phyloP scores from a whole-genome alignment of 805 yeast genomes.

The Sungouiozyma ichnusensis region DNA sequence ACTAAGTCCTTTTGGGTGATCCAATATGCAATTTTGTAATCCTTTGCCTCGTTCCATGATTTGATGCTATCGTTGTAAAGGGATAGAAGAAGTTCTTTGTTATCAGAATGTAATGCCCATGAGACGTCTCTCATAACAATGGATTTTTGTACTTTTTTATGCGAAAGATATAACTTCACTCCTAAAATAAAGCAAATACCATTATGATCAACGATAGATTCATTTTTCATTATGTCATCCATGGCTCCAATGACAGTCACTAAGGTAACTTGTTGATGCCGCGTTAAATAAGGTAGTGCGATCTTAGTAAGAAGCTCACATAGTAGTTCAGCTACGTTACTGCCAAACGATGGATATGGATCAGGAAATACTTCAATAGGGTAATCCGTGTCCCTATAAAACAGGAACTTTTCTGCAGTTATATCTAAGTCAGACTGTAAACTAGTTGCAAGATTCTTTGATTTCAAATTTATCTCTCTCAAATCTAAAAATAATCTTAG shows the following conservation, averaged over 20 bases:
- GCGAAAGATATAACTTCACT: conserved; percentile 52
- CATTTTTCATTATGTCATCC: conserved; percentile 39
- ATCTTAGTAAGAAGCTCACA: conserved; percentile 50
- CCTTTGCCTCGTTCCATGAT: conserved; percentile 50
- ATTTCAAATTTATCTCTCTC: conserved; percentile 41
- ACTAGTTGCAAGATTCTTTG: conserved; percentile 21
- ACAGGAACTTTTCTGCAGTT: conserved; percentile 20
- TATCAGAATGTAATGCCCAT: conserved; percentile 82
- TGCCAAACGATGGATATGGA: conserved; percentile 34
- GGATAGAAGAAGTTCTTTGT: conserved; percentile 55
- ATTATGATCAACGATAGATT: conserved; percentile 32
- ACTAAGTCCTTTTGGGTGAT: conserved; percentile 35
- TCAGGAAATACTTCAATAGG: conserved; percentile 25
- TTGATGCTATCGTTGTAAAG: conserved; percentile 32
- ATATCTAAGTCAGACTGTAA: conserved; percentile 27
- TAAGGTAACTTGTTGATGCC: conserved; percentile 85
- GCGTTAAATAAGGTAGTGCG: conserved; percentile 69
- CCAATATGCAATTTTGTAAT: conserved; percentile 70
- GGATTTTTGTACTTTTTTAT: conserved; percentile 37
- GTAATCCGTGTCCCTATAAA: conserved; percentile 17
- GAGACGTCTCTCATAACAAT: conserved; percentile 70
- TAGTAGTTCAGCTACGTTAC: conserved; percentile 37
- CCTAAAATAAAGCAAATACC: conserved; percentile 68
- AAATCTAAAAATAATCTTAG: conserved; percentile 41
- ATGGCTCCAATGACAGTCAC: conserved; percentile 59